A percentile compares a stretch with the other conserved stretches of the same genome.
Evolutionary conservation across 331 rosid genomes (phyloP).

Genomic region (Prunus yedoensis): DNA sequence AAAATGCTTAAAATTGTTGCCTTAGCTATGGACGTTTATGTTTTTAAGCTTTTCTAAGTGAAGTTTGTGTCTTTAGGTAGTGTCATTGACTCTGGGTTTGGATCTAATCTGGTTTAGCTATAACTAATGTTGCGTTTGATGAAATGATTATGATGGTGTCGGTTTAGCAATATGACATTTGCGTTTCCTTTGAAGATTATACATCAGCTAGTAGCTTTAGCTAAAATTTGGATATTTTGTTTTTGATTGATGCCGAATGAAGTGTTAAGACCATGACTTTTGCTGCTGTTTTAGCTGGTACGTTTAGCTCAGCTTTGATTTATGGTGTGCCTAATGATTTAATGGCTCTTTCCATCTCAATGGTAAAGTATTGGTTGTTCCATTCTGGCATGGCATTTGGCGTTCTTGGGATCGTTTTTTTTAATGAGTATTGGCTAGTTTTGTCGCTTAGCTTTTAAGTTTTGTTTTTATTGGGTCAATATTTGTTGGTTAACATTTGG

Average conservation of each 20-base stretch:
- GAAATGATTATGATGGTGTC: slow-evolving; percentile 17
- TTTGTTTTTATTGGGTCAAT: neutral
- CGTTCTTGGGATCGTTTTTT: neutral
- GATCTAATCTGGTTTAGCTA: neutral
- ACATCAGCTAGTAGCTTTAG: neutral
- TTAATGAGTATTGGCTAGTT: neutral
- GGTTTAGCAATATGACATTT: neutral
- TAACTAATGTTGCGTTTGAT: slow-evolving; percentile 14
- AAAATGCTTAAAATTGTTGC: neutral
- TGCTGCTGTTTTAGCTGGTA: neutral
- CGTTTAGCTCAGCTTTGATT: neutral
- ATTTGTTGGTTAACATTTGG: neutral
- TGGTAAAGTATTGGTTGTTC: neutral
- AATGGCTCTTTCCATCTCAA: neutral
- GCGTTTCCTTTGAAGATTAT: neutral
- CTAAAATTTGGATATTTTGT: neutral
- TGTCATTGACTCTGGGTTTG: neutral
- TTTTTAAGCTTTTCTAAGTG: neutral
- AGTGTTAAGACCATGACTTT: neutral
- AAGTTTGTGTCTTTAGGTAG: slow-evolving; percentile 5
- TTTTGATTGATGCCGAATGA: neutral
- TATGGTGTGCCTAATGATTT: neutral
- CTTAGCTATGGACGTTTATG: neutral
- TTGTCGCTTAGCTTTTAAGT: neutral
- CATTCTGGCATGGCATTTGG: neutral